A percentile compares a stretch with the other conserved stretches of the same genome.
Evolutionary conservation across 768 basidiomycete species (phyloP).

Genomic region (Mycena maculata): DNA sequence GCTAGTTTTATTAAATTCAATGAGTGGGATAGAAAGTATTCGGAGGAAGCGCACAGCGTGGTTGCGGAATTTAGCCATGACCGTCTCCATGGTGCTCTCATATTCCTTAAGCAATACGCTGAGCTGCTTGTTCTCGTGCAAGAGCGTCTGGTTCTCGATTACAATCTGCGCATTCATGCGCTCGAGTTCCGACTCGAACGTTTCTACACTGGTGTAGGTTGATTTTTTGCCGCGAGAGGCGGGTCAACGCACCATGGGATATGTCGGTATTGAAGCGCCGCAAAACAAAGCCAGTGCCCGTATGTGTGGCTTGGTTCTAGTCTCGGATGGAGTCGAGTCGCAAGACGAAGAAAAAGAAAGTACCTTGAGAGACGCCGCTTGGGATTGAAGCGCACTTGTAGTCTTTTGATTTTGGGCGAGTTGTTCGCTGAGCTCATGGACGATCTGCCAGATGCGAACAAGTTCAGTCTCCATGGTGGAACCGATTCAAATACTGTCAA

Average conservation of each 20-base stretch:
- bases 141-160: conserved; percentile 91
- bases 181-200: conserved; percentile 93
- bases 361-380: conserved; percentile 83
- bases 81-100: conserved; percentile 92
- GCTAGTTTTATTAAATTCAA: conserved; percentile 54
- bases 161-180: conserved; percentile 89
- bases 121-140: conserved; percentile 96
- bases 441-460: conserved; percentile 77
- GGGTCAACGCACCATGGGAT: conserved; percentile 69
- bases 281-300: conserved; percentile 79
- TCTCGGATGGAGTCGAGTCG: conserved; percentile 24
- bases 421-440: conserved; percentile 86
- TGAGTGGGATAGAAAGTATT: conserved; percentile 15
- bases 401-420: conserved; percentile 85
- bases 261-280: conserved; percentile 91
- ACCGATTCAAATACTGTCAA: neutral
- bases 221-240: conserved; percentile 14
- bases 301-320: conserved; percentile 81
- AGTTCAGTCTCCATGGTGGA: conserved; percentile 74
- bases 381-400: conserved; percentile 71
- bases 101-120: conserved; percentile 92
- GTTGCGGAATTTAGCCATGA: conserved; percentile 96
- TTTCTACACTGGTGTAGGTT: conserved; percentile 70
- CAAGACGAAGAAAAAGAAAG: conserved; percentile 10
- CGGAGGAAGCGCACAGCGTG: conserved; percentile 74